These are phyloP conservation scores for Plectosphaerella cucumerina DNA, from an alignment of 2,329 filamentous ascomycete genomes.

Conservation along the genomic window DNA sequence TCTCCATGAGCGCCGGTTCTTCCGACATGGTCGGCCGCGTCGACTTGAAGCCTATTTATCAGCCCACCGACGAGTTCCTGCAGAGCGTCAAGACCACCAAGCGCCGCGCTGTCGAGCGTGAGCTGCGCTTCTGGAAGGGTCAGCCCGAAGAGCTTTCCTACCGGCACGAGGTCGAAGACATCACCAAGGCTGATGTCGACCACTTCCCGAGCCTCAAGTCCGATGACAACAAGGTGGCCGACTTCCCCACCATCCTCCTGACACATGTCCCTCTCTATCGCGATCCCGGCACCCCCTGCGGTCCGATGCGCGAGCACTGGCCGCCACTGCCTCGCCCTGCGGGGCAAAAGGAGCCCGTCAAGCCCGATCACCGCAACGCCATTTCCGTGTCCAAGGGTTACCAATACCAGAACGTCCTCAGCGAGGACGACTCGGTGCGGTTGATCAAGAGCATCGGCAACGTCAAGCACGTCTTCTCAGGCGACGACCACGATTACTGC, in stretches of 20 bases:
- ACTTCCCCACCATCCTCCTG: conserved; percentile 83
- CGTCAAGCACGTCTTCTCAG: conserved; percentile 82
- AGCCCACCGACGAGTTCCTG: conserved; percentile 73
- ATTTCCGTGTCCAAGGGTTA: conserved; percentile 77
- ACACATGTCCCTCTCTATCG: conserved; percentile 90
- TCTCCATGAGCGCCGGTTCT: conserved; percentile 74
- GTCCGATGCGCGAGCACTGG: conserved; percentile 78
- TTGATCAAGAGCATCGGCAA: conserved; percentile 77
- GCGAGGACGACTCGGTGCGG: conserved; percentile 67
- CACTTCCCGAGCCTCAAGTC: conserved; percentile 34
- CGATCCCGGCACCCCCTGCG: conserved; percentile 77
- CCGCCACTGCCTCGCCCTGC: conserved; percentile 63
- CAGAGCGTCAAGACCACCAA: conserved; percentile 61
- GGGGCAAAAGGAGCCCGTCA: conserved; percentile 48
- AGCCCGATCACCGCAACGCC: conserved; percentile 68
- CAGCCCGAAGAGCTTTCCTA: conserved; percentile 51
- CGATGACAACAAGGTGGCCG: conserved; percentile 39
- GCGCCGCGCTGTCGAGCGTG: conserved; percentile 62
- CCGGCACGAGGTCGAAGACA: conserved; percentile 55
- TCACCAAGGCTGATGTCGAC: conserved; percentile 41
- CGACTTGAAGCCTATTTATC: conserved; percentile 63
- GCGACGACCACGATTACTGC: conserved; percentile 98
- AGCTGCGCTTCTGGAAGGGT: conserved; percentile 62
- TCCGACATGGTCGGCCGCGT: conserved; percentile 46
- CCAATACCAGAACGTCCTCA: conserved; percentile 95